phyloP scores from a whole-genome alignment of 2,329 filamentous ascomycete genomes.

The Fusarium sp. region DNA sequence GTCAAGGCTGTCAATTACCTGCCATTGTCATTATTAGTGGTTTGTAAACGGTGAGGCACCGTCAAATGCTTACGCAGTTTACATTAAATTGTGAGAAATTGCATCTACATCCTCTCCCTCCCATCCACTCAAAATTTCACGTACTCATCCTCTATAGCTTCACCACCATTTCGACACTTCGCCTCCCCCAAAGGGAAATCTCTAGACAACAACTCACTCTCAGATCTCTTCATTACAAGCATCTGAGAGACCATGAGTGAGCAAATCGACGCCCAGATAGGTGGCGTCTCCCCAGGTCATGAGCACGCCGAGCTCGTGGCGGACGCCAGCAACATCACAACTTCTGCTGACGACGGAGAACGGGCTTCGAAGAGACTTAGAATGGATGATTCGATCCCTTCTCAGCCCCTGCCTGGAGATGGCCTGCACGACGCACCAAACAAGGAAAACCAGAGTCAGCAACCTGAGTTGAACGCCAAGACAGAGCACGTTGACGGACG shows the following conservation, averaged over 20 bases:
- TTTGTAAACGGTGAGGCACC: not conserved
- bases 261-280: constrained; percentile 38
- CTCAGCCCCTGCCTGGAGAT: constrained; percentile 29
- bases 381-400: constrained; percentile 50
- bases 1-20: not conserved
- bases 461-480: constrained; percentile 13
- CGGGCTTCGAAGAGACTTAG: constrained; percentile 69
- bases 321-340: constrained; percentile 25
- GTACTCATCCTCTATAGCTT: constrained; percentile 8
- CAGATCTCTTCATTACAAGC: not conserved
- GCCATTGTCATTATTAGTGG: not conserved
- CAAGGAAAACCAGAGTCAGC: constrained; percentile 20
- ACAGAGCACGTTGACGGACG: constrained; percentile 41
- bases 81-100: not conserved
- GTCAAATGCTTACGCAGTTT: not conserved
- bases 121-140: not conserved
- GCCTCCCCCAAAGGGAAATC: not conserved
- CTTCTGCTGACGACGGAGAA: constrained; percentile 38
- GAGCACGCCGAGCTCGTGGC: constrained; percentile 25
- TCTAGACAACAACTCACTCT: not conserved
- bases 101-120: not conserved
- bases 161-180: not conserved
- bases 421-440: constrained; percentile 35
- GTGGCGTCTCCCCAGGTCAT: constrained; percentile 30
- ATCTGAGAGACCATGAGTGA: constrained; percentile 41